A percentile compares a stretch with the other conserved stretches of the same genome.
Evolutionary conservation across 192 early-diverging fungal species (phyloP).

Genomic region (Coemansia sp.): DNA sequence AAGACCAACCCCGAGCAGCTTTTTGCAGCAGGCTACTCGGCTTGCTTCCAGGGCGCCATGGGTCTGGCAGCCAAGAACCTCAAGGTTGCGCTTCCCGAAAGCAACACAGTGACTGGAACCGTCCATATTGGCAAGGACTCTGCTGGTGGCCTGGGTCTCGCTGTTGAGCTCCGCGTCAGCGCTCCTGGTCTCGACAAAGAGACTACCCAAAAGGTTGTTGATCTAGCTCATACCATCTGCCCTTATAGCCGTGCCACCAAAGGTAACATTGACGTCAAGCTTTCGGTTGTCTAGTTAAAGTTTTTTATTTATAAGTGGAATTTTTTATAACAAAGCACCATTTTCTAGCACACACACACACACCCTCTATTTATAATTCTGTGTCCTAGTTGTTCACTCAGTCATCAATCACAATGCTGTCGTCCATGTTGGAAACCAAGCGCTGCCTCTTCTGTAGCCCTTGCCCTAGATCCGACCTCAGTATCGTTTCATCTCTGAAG

Average conservation of each 20-base stretch:
- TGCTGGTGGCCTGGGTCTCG: constrained; percentile 53
- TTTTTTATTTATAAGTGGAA: neutral
- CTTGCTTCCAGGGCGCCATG: constrained; percentile 63
- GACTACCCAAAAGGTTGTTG: constrained; percentile 47
- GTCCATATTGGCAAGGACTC: constrained; percentile 58
- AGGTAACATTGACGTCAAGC: constrained; percentile 58
- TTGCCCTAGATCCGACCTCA: too few relatives aligned
- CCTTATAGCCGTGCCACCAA: constrained; percentile 58
- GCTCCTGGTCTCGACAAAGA: constrained; percentile 53
- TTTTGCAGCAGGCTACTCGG: constrained; percentile 58
- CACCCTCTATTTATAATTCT: too few relatives aligned
- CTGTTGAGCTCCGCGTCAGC: constrained; percentile 55
- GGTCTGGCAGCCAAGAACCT: constrained; percentile 52
- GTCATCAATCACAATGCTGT: neutral
- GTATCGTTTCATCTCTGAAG: too few relatives aligned
- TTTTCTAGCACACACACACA: too few relatives aligned
- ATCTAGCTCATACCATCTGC: constrained; percentile 58
- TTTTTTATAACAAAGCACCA: too few relatives aligned
- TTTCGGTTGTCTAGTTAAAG: constrained; percentile 49
- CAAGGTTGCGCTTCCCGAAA: constrained; percentile 47
- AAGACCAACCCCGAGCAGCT: constrained; percentile 64
- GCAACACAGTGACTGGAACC: constrained; percentile 49
- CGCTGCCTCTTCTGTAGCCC: too few relatives aligned
- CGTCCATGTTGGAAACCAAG: neutral
- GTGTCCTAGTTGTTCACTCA: too few relatives aligned